A percentile compares a stretch with the other conserved stretches of the same genome.
phyloP scores from a whole-genome alignment of 75 land plant species.

The Picea sitchensis region DNA sequence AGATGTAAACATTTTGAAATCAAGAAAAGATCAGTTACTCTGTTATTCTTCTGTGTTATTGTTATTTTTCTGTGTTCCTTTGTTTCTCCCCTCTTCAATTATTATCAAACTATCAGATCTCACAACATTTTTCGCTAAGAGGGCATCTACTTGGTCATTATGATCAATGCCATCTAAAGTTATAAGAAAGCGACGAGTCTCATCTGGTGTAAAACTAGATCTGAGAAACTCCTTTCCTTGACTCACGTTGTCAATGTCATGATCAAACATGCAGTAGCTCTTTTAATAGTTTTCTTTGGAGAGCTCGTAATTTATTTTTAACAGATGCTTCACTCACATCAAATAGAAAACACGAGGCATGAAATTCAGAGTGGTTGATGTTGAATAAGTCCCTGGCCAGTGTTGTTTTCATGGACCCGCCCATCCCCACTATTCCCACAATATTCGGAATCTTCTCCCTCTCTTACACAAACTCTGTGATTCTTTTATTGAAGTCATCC shows the following conservation, averaged over 20 bases:
- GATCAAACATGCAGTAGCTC: background rate
- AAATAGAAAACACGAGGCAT: background rate
- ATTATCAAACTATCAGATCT: background rate
- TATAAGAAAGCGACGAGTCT: background rate
- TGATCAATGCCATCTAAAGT: background rate
- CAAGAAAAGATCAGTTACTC: too few relatives aligned
- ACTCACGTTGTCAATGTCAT: background rate
- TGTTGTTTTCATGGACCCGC: background rate
- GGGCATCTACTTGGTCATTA: background rate
- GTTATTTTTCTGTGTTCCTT: too few relatives aligned
- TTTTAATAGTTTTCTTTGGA: background rate
- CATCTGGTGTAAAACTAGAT: background rate
- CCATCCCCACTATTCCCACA: slow-evolving; percentile 5
- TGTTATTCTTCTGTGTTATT: too few relatives aligned
- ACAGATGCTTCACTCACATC: background rate
- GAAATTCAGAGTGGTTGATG: background rate
- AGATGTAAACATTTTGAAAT: too few relatives aligned
- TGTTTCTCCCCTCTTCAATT: background rate
- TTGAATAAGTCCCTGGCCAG: background rate
- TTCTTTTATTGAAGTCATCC: background rate
- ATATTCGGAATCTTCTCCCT: background rate
- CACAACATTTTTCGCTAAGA: background rate
- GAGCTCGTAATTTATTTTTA: background rate
- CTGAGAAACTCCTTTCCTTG: background rate
- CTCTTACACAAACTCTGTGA: background rate